Conservation (phyloP, 2,329 filamentous ascomycete species). For the Hypoxylon sp. region DNA sequence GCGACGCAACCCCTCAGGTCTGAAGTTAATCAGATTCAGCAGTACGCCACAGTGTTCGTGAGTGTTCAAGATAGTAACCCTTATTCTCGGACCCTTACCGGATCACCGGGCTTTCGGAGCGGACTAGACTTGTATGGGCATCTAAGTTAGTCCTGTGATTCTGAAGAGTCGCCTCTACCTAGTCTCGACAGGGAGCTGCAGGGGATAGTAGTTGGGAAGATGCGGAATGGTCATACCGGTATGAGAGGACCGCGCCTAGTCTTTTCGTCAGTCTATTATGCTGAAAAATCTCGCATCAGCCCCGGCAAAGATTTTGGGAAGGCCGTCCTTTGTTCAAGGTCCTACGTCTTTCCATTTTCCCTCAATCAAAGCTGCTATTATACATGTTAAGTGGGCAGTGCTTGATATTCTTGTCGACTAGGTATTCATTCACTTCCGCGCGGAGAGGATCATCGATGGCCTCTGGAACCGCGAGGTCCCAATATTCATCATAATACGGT, state of each 20-base stretch:
- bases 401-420: conserved; percentile 22
- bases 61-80: background rate
- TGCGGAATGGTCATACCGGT: background rate
- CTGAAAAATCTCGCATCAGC: background rate
- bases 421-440: conserved; percentile 31
- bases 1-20: conserved; percentile 21
- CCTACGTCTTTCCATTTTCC: background rate
- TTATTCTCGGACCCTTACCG: conserved; percentile 4
- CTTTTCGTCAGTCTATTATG: background rate
- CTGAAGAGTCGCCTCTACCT: background rate
- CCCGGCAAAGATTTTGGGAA: background rate
- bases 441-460: conserved; percentile 13
- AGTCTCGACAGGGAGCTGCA: background rate
- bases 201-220: conserved; percentile 1
- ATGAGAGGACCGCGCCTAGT: background rate
- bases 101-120: background rate
- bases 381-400: conserved; percentile 18
- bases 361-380: background rate
- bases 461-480: conserved; percentile 43
- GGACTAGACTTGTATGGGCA: background rate
- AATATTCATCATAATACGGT: conserved; percentile 37
- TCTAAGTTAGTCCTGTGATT: background rate
- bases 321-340: background rate
- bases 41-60: conserved; percentile 5
- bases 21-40: conserved; percentile 12